Evolutionary conservation across 768 basidiomycete species (phyloP).

Genomic region (Suillus fuscotomentosus): DNA sequence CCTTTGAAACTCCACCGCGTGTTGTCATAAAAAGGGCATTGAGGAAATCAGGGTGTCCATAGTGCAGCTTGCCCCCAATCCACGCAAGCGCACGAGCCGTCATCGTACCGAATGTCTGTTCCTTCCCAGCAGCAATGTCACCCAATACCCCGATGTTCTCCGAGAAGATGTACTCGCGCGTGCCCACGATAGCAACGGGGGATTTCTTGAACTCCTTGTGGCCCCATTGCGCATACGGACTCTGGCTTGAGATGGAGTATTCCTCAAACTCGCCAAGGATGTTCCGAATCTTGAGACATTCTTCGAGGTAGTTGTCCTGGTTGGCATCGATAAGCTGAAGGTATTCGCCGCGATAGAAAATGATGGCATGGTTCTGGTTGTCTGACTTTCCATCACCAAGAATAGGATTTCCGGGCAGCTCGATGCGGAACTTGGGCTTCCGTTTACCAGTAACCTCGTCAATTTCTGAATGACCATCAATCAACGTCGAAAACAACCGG

Average conservation of each 20-base stretch:
- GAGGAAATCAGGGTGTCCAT: conserved; percentile 99
- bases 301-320: conserved; percentile 99
- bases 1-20: conserved; percentile 97
- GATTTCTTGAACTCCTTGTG: conserved; percentile 89
- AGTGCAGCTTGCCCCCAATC: conserved; percentile 98
- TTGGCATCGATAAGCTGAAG: conserved; percentile 99
- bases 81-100: conserved; percentile 93
- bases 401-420: conserved; percentile 97
- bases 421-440: conserved; percentile 96
- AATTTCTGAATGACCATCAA: conserved; percentile 97
- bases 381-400: conserved; percentile 99
- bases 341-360: conserved; percentile 99
- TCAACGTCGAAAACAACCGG: conserved; percentile 86
- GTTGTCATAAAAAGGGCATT: conserved; percentile 98
- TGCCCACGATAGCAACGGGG: conserved; percentile 97
- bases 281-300: conserved; percentile 98
- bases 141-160: conserved; percentile 99
- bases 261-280: conserved; percentile 98
- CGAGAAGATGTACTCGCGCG: conserved; percentile 99
- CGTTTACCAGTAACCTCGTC: conserved; percentile 85
- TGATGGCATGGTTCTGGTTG: conserved; percentile 99
- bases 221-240: conserved; percentile 94
- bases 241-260: conserved; percentile 85
- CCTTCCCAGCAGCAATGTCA: conserved; percentile 98
- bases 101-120: conserved; percentile 99